Evolutionary conservation across 768 basidiomycete genomes (phyloP).

Genomic region (Boletus pseudo-olivaceus): DNA sequence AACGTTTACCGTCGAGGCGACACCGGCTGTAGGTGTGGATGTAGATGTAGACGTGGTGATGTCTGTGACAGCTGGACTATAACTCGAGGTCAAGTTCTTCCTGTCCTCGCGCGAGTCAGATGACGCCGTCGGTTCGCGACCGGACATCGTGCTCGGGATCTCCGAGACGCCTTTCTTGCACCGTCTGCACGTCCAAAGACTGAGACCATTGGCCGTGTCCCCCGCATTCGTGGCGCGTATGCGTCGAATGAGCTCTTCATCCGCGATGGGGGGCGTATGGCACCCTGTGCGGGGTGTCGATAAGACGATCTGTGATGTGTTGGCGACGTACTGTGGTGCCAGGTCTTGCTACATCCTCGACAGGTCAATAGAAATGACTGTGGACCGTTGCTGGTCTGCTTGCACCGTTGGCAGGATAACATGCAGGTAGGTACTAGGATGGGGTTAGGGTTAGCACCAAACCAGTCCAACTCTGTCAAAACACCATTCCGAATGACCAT

Average conservation of each 20-base stretch:
- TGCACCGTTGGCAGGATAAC: conserved; percentile 25
- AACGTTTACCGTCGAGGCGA: neutral
- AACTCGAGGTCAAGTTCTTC: neutral
- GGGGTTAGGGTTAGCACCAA: conserved; percentile 25
- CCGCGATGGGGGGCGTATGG: conserved; percentile 30
- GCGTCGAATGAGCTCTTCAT: conserved; percentile 22
- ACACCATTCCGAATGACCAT: conserved; percentile 30
- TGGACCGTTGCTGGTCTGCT: conserved; percentile 21
- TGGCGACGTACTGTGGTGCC: conserved; percentile 32
- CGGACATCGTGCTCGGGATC: conserved; percentile 1
- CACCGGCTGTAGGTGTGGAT: neutral
- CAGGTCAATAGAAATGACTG: conserved; percentile 35
- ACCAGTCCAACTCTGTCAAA: neutral
- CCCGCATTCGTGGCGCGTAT: conserved; percentile 24
- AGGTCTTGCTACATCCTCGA: conserved; percentile 29
- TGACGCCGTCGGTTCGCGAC: conserved; percentile 8
- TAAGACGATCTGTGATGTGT: neutral
- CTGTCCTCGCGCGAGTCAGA: conserved; percentile 1
- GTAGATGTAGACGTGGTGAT: neutral
- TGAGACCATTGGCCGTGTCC: conserved; percentile 22
- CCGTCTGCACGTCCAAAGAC: conserved; percentile 29
- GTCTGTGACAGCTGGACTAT: neutral
- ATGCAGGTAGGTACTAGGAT: neutral
- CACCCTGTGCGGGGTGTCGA: conserved; percentile 23
- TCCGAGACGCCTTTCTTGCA: conserved; percentile 24